These are phyloP conservation scores for Vigna nakashimae DNA, from an alignment of 306 rosid species.

Conservation along the genomic window DNA sequence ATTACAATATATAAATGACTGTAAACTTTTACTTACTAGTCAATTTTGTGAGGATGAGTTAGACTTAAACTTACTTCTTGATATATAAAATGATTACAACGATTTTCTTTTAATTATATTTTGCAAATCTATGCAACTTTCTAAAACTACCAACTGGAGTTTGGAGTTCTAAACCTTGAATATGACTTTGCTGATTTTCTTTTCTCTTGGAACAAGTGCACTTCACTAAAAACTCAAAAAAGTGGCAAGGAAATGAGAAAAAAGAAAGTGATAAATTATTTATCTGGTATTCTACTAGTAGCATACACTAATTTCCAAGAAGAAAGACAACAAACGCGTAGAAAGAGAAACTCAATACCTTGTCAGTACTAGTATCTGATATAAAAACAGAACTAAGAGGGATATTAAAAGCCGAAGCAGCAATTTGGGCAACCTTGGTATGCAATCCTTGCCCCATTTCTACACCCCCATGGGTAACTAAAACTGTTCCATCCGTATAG, in stretches of 20 bases:
- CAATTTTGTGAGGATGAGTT: no score
- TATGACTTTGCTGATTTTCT: background rate
- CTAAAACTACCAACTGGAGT: slow-evolving; percentile 19
- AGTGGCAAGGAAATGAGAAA: background rate
- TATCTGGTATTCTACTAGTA: background rate
- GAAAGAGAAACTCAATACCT: slow-evolving; percentile 59
- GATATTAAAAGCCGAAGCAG: slow-evolving; percentile 92
- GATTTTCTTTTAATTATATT: background rate
- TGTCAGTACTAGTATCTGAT: slow-evolving; percentile 96
- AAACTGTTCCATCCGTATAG: slow-evolving; percentile 97
- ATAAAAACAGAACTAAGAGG: slow-evolving; percentile 89
- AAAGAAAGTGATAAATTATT: slow-evolving; percentile 10
- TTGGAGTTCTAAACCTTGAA: slow-evolving; percentile 14
- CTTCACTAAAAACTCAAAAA: background rate
- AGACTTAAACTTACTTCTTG: no score
- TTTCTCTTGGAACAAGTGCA: background rate
- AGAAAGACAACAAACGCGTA: slow-evolving; percentile 29
- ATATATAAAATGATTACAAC: background rate
- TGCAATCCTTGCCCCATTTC: slow-evolving; percentile 99
- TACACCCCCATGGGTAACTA: slow-evolving; percentile 96
- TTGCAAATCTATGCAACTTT: slow-evolving; percentile 17
- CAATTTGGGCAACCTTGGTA: slow-evolving; percentile 94
- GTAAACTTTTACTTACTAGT: no score
- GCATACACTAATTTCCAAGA: slow-evolving; percentile 20
- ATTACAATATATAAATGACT: no score